Evolutionary conservation across 495 filamentous ascomycete species (phyloP).

Genomic region (Wilcoxina mikolae): DNA sequence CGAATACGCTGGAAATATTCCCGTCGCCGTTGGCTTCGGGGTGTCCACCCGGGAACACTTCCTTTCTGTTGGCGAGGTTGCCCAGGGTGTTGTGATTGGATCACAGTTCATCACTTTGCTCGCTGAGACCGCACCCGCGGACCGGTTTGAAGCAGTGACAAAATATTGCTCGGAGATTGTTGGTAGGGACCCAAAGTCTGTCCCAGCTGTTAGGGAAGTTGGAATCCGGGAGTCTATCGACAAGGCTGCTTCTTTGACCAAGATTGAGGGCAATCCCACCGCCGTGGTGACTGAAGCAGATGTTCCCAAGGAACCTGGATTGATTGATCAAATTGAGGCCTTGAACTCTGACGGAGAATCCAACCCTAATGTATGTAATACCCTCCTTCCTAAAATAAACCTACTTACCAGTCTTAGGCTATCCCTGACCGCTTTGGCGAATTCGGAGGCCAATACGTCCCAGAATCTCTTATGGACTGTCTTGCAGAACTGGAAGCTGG

Average conservation of each 20-base stretch:
- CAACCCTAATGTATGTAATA: conserved; percentile 14
- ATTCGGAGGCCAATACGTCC: conserved; percentile 97
- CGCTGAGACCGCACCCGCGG: conserved; percentile 50
- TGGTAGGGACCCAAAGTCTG: conserved; percentile 42
- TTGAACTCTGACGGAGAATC: conserved; percentile 41
- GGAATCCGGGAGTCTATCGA: conserved; percentile 50
- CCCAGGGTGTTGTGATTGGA: conserved; percentile 95
- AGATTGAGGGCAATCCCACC: conserved; percentile 40
- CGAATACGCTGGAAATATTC: conserved; percentile 75
- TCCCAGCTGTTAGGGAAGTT: conserved; percentile 38
- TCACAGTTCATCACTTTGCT: conserved; percentile 79
- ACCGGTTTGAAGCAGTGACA: conserved; percentile 59
- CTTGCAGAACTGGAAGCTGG: conserved; percentile 76
- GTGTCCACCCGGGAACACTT: conserved; percentile 94
- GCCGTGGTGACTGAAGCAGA: conserved; percentile 49
- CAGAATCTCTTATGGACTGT: conserved; percentile 95
- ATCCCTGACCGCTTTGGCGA: conserved; percentile 77
- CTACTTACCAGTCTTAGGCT: conserved; percentile 8
- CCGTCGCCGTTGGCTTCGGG: conserved; percentile 85
- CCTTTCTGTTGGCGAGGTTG: conserved; percentile 60
- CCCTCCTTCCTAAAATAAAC: neutral
- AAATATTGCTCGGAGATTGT: conserved; percentile 74
- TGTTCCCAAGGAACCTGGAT: conserved; percentile 42
- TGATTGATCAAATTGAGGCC: conserved; percentile 59
- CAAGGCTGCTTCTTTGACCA: conserved; percentile 39